Evolutionary conservation across 2,329 filamentous ascomycete genomes (phyloP), one percentile per base, ranked within the genome.

Genomic region (Xylariaceae sp.): DNA sequence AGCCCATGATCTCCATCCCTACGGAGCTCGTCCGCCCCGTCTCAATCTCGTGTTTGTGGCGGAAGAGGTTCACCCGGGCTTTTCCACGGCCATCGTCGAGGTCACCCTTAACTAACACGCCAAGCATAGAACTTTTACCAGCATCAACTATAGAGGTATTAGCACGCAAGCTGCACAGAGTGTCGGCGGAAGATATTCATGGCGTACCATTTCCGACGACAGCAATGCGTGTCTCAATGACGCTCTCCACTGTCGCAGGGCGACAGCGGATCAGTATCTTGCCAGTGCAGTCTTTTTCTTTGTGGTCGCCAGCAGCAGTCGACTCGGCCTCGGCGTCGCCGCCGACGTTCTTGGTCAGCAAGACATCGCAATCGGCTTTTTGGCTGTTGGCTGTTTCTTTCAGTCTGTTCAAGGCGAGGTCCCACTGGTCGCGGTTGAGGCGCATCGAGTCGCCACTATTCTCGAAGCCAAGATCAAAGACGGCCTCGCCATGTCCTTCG

Each of bases 1-100:
- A 99, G 2, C 94, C 94, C 87, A 97, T 91, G 56, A 97, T 97
- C 71, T 99, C 94, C 92, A 97, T 95, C 40, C 94, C 93, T 0
- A 99, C 94, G 0, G 92, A 97, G 67, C 90, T 96, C 10, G 94
- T 99, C 59, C 94, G 82, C 1, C 94, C 94, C 43, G 89, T 94
- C 72, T 99, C 94, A 39, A 97, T 88, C 73, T 99, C 94, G 66
- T 99, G 94, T 72, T 99, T 97, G 71, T 99, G 94, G 14, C 94
- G 84, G 73, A 99, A 99, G 12, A 99, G 83, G 60, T 96, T 97
- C 47, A 99, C 89, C 56, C 94, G 87, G 42, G 94, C 93, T 70
- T 89, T 93, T 12, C 94, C 94, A 66, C 94, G 83, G 14, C 94
- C 94, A 71, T 99, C 94, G 64, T 99, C 94, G 2, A 99, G 83